These are phyloP conservation scores for Abrus pulchellus DNA, from an alignment of 306 rosid species.

Conservation along the genomic window DNA sequence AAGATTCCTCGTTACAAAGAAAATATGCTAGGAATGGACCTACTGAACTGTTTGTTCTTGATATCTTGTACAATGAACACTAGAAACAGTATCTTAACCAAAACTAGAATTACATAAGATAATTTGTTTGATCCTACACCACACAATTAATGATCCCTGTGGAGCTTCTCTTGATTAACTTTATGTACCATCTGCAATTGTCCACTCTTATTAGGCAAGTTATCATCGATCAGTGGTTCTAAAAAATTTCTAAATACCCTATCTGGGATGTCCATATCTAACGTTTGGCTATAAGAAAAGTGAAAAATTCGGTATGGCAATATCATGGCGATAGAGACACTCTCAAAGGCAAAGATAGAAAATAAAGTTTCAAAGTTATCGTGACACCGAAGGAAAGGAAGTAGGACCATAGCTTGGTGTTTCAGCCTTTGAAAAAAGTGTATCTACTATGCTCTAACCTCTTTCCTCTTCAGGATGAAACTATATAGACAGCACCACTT, in stretches of 20 bases:
- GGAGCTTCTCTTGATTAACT: conserved; percentile 29
- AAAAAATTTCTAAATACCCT: not conserved
- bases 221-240: conserved; percentile 11
- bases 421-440: not conserved
- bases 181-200: conserved; percentile 20
- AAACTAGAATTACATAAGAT: conserved; percentile 3
- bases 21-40: conserved; percentile 33
- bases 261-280: conserved; percentile 41
- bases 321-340: conserved; percentile 42
- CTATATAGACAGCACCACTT: not conserved
- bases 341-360: conserved; percentile 1
- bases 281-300: conserved; percentile 40
- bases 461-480: conserved; percentile 6
- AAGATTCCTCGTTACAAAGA: conserved; percentile 43
- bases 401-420: conserved; percentile 41
- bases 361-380: conserved; percentile 34
- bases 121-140: conserved; percentile 14
- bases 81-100: conserved; percentile 8
- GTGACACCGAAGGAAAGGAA: conserved; percentile 42
- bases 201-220: conserved; percentile 36
- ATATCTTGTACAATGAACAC: conserved; percentile 27
- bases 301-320: not conserved
- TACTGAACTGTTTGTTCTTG: conserved; percentile 24
- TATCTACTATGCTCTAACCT: not conserved
- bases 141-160: conserved; percentile 4